Base-by-base conservation (phyloP, 2,329 filamentous ascomycete genomes). In the Massarina eburnea region DNA sequence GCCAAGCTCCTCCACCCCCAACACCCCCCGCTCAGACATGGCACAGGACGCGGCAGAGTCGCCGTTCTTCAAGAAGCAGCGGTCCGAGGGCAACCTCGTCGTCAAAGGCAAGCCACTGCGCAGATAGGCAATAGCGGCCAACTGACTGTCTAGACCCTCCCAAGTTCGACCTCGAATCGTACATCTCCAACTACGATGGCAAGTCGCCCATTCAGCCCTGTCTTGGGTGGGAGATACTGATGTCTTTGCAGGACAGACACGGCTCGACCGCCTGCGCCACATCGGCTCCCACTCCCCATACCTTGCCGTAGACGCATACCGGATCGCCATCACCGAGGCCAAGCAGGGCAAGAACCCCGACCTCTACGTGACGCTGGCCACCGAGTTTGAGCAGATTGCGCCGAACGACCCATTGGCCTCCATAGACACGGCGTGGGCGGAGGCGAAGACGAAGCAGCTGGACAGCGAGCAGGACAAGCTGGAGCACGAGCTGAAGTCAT, bases 151-250 rank as follows among this genome's bases (percentile, higher is more conserved):
- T 48, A 92, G 89, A 90, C 38, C 72, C 81, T 6, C 91, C 92
- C 8, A 96, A 92, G 66, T 86, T 97, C 58, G 94, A 97, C 61
- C 80, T 99, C 33, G 90, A 96, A 50, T 82, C 87, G 29, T 97
- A 96, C 71, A 87, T 96, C 39, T 80, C 86, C 55, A 95, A 96
- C 66, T 99, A 97, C 71, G 80, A 77, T 66, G 90, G 91, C 91
- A 73, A n/a, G n/a, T n/a, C 36, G 74, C 5, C 41, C 8, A 15
- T n/a, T 8, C 24, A 8, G 12, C 18, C 8, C 4, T 2, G 7
- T 3, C 20, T 38, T 47, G 5, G 42, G 17, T 20, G 8, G 18
- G 21, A 34, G 4, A 20, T 2, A 18, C 12, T 37, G 34, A 15
- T 37, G 34, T 34, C 17, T 30, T 30, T 20, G 5, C 55, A 95